Evolutionary conservation across 768 basidiomycete species (phyloP).

Genomic region (Chalciporus piperatus): DNA sequence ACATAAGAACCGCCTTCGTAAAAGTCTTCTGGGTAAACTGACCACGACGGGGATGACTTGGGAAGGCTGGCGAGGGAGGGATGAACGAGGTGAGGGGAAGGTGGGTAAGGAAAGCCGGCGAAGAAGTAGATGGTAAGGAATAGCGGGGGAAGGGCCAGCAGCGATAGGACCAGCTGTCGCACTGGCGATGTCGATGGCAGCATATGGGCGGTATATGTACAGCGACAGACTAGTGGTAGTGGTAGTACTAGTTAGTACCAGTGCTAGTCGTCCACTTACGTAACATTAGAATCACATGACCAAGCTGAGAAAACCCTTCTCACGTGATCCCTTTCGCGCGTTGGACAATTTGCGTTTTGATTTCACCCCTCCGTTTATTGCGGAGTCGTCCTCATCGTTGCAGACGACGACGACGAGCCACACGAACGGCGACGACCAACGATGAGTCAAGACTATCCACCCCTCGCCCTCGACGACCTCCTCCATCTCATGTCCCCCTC

Average conservation of each 20-base stretch:
- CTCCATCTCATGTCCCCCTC: slow-evolving; percentile 53
- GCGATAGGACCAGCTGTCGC: slow-evolving; percentile 31
- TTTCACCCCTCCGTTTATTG: slow-evolving; percentile 17
- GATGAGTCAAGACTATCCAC: slow-evolving; percentile 35
- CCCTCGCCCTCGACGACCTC: slow-evolving; percentile 54
- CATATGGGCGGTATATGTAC: background rate
- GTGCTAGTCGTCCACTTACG: background rate
- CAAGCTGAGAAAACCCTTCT: slow-evolving; percentile 18
- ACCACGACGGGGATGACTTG: slow-evolving; percentile 52
- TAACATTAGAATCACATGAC: slow-evolving; percentile 22
- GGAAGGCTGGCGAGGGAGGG: slow-evolving; percentile 63
- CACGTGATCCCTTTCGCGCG: slow-evolving; percentile 36
- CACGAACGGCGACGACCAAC: slow-evolving; percentile 1
- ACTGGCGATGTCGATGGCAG: slow-evolving; percentile 10
- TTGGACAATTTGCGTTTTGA: slow-evolving; percentile 34
- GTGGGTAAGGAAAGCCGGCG: slow-evolving; percentile 63
- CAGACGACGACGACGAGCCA: slow-evolving; percentile 4
- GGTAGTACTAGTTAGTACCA: too few relatives aligned
- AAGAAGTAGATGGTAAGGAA: slow-evolving; percentile 60
- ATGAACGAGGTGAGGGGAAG: slow-evolving; percentile 46
- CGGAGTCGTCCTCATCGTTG: slow-evolving; percentile 12
- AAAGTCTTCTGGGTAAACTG: slow-evolving; percentile 70
- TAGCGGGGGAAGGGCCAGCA: slow-evolving; percentile 60
- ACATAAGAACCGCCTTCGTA: slow-evolving; percentile 62
- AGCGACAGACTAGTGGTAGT: too few relatives aligned